Base-by-base conservation (phyloP, 176 grass and related monocot species). In the Otatea glauca region DNA sequence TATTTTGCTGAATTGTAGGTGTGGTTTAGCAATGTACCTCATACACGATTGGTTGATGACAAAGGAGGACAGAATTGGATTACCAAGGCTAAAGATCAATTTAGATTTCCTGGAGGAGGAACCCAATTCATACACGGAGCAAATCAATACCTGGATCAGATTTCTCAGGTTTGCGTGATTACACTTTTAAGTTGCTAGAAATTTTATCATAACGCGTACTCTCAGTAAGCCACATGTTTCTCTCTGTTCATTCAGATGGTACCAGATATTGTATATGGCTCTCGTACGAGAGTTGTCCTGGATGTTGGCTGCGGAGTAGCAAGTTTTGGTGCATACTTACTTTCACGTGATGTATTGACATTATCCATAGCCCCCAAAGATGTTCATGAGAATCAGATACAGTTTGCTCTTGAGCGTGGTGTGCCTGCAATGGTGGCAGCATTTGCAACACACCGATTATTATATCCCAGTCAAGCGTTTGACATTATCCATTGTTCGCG, bases 11-110 rank as follows among this genome's bases (percentile, higher is more conserved):
- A 70, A 47, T 66, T 76, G 72, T 63, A 98, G 93, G 96, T 98
- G 80, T 98, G 96, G 93, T 98, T 90, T 88, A 98, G 51, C 86
- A 98, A 98, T 83, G 96, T 98, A 47, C 93, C 93, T 82, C 96
- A 98, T 65, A 92, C 91, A 85, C 86, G 87, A 23, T 84, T 98
- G 85, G 93, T 98, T 81, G 96, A 98, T 87, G 93, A 98, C 83
- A 98, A 95, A 93, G 96, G 96, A 92, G 96, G 96, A 9, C 96
- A 98, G 65, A 98, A 95, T 83, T 98, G 93, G 96, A 98, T 98
- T 77, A 90, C 88, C 27, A 94, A 83, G 77, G 91, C 79, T 75
- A 94, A 95, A 60, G 88, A 98, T 65, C 95, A 95, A 76, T 98
- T 98, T 63, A 88, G 38, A 87, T 98, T 98, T 91, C 96, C 93